Evolutionary conservation across 805 yeast species (phyloP).

Genomic region (Wickerhamiella spandovensis): DNA sequence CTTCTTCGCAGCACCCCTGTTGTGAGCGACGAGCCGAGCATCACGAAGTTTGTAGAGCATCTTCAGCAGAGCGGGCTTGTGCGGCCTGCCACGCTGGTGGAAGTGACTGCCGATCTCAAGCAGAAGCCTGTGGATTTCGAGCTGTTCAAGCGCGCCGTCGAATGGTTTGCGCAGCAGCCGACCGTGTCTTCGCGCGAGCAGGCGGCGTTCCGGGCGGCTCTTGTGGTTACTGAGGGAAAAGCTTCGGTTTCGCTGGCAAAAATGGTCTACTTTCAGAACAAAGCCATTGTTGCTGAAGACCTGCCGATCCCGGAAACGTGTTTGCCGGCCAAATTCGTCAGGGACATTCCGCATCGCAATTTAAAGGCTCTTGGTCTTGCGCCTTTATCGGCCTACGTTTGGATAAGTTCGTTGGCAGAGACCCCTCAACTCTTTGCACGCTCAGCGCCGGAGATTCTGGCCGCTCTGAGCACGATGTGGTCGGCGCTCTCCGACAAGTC

Average conservation of each 20-base stretch:
- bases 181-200: background rate
- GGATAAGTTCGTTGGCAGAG: slow-evolving; percentile 4
- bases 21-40: slow-evolving; percentile 14
- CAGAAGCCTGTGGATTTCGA: slow-evolving; percentile 17
- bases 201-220: background rate
- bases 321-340: slow-evolving; percentile 17
- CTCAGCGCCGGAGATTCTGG: slow-evolving; percentile 13
- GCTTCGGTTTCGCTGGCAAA: slow-evolving; percentile 12
- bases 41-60: slow-evolving; percentile 17
- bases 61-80: slow-evolving; percentile 18
- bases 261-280: slow-evolving; percentile 18
- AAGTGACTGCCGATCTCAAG: slow-evolving; percentile 19
- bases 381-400: slow-evolving; percentile 2
- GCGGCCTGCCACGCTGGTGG: slow-evolving; percentile 13
- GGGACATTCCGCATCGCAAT: background rate
- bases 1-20: slow-evolving; percentile 18
- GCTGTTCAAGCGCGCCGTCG: slow-evolving; percentile 16
- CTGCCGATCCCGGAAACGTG: slow-evolving; percentile 24
- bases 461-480: slow-evolving; percentile 20
- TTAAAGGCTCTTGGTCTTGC: slow-evolving; percentile 5
- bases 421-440: background rate
- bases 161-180: slow-evolving; percentile 18
- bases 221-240: background rate
- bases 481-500: slow-evolving; percentile 4
- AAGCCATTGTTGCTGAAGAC: slow-evolving; percentile 14